Evolutionary conservation across 441 rosid genomes (phyloP), one percentile per base, ranked within the genome.

Genomic region (Eruca vesicaria): DNA sequence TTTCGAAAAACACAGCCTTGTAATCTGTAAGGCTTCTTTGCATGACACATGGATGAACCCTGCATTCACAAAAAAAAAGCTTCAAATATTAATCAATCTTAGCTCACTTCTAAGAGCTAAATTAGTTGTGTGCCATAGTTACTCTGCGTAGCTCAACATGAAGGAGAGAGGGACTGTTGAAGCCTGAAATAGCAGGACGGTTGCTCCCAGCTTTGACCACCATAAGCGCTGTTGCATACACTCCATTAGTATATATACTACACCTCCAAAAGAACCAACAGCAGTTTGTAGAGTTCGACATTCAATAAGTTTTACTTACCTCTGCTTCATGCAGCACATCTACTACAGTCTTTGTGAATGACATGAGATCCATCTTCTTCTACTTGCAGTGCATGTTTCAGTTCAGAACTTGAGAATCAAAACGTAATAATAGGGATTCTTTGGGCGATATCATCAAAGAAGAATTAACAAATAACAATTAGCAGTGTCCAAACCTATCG

Each of bases 81-180:
- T 43, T 70, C 28, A 26, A 26, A 62, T 9, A 48, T 7, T 64
- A 19, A 66, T 45, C 14, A 7, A 58, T 66, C 20, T 21, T 60
- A 21, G 21, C 53, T 50, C 16, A 59, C 35, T 36, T 53, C 45
- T 2, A 58, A 66, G 4, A 53, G 6, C 23, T 38, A 53, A 20
- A 11, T 5, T 31, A 76, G 31, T 55, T 84, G 53, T 15, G 43
- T 85, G 91, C 98, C 91, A 91, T 77, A 77, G 82, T 91, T 81
- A 91, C 97, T 23, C 98, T 87, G 79, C 96, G 89, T 59, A 88
- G 95, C 83, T 90, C 97, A 45, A 86, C 83, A 41, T 93, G 93
- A 15, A 86, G 35, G 67, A 94, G 84, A 38, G 90, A 90, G 0
- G 96, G 97, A 67, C 81, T 77, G 63, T 84, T 82, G 58, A 82